Base-by-base conservation (phyloP, 352 stramenopile species). In the Phytopythium sindhum region DNA sequence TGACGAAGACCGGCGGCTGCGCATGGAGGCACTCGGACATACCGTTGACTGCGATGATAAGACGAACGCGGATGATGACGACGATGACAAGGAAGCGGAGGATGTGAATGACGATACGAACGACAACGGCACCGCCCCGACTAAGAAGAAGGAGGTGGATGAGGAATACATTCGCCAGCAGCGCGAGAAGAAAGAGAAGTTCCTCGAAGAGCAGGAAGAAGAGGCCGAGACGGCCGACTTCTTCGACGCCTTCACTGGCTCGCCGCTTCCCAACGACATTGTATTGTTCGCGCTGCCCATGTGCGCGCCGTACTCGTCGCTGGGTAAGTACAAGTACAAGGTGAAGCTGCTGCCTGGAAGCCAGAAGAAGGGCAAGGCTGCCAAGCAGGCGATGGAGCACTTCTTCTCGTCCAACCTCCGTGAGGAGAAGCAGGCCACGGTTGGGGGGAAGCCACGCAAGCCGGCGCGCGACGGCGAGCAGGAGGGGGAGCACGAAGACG, bases 1-100 rank as follows among this genome's bases (percentile, higher is more conserved):
- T 67, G 96, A 98, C 0, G 96, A 98, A 51, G 96, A 99, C 71
- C 80, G 91, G 21, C 83, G 88, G 14, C 61, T 98, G 39, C 91
- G 95, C 8, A 97, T 99, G 80, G 72, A 97, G 52, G 88, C 88
- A 9, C 81, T 99, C 21, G 93, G 92, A 3, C 75, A 95, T 60
- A 65, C 73, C 0, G 57, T 85, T 31, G 56, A 70, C 12, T 61
- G 74, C 4, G 9, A 55, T 31, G 45, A 56, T 21, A 44, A 55
- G 29, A 31, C 45, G 15, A 55, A 58, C 8, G 62, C 71, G 24
- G 68, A 74, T 10, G 65, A 75, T 11, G 65, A 70, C 0, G 58
- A 64, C 14, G 65, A 42, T 37, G 51, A 33, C 7, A 63, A 75
- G 0, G 61, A 63, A 4, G 61, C 73, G 9, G 53, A 59, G 17